These are phyloP conservation scores for Russula compacta DNA, from an alignment of 768 basidiomycete genomes.

Conservation along the genomic window DNA sequence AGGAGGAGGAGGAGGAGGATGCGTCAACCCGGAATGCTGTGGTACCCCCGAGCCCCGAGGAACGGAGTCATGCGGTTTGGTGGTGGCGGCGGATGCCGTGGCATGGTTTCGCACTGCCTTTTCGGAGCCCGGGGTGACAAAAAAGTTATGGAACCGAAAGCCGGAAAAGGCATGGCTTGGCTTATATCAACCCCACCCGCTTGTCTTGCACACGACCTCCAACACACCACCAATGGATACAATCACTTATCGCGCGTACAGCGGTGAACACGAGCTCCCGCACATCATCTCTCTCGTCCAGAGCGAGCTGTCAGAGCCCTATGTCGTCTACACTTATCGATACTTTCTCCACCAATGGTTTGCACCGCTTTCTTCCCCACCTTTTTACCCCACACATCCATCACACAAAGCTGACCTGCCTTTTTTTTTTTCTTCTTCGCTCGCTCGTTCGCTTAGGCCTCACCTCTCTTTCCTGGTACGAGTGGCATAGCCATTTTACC, in stretches of 20 bases:
- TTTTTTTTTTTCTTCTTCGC: background rate
- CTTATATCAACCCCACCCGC: background rate
- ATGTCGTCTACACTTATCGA: constrained; percentile 92
- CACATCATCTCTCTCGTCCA: constrained; percentile 84
- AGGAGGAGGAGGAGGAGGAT: too few relatives aligned
- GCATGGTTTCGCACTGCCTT: too few relatives aligned
- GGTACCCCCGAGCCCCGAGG: too few relatives aligned
- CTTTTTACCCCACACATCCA: background rate
- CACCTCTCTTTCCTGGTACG: constrained; percentile 75
- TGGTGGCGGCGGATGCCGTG: too few relatives aligned
- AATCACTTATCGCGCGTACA: constrained; percentile 57
- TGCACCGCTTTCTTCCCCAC: constrained; percentile 25
- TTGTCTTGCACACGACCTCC: background rate
- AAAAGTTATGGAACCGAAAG: too few relatives aligned
- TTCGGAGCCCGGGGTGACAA: too few relatives aligned
- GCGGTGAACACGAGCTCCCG: constrained; percentile 68
- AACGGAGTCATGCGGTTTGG: too few relatives aligned
- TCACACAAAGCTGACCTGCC: constrained; percentile 25
- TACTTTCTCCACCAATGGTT: constrained; percentile 97
- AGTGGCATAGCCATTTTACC: background rate
- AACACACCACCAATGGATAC: constrained; percentile 1
- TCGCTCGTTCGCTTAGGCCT: constrained; percentile 46
- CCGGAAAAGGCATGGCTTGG: background rate
- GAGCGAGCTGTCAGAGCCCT: constrained; percentile 90
- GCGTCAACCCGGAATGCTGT: too few relatives aligned